A percentile compares a stretch with the other conserved stretches of the same genome.
These are phyloP conservation scores for Posidonia oceanica DNA, from an alignment of 116 monocot genomes.

Conservation along the genomic window DNA sequence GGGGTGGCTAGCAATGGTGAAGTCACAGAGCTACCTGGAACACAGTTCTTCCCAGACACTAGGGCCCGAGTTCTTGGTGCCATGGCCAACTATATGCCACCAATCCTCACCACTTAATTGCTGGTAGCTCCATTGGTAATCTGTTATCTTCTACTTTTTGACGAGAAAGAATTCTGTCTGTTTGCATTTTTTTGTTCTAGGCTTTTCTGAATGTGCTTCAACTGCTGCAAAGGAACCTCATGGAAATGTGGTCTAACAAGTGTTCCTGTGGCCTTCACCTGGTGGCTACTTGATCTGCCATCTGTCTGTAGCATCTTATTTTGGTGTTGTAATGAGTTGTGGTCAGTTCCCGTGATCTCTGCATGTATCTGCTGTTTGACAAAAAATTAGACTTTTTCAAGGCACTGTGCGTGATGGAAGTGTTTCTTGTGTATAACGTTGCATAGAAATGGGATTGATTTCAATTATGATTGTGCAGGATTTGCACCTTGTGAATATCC, in stretches of 20 bases:
- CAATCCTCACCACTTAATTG: slow-evolving; percentile 43
- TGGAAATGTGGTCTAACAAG: not conserved
- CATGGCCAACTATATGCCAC: slow-evolving; percentile 29
- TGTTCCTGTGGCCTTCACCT: not conserved
- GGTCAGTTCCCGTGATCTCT: too few species aligned
- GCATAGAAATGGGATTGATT: not conserved
- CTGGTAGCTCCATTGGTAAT: not conserved
- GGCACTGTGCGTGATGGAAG: not conserved
- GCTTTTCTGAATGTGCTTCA: not conserved
- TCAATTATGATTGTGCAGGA: not conserved
- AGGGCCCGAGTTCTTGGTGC: slow-evolving; percentile 30
- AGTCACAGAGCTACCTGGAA: slow-evolving; percentile 25
- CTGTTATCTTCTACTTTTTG: not conserved
- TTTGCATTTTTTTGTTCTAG: not conserved
- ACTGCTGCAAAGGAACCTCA: too few species aligned
- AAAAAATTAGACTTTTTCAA: too few species aligned
- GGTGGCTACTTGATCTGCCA: too few species aligned
- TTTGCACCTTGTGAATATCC: too few species aligned
- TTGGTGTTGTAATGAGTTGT: too few species aligned
- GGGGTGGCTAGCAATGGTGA: slow-evolving; percentile 16
- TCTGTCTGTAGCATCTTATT: too few species aligned
- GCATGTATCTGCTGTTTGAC: not conserved
- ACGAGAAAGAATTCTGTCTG: not conserved
- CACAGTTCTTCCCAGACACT: slow-evolving; percentile 47
- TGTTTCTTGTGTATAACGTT: not conserved